phyloP scores from a whole-genome alignment of 2,329 filamentous ascomycete genomes.

The Cladophialophora yegresii region DNA sequence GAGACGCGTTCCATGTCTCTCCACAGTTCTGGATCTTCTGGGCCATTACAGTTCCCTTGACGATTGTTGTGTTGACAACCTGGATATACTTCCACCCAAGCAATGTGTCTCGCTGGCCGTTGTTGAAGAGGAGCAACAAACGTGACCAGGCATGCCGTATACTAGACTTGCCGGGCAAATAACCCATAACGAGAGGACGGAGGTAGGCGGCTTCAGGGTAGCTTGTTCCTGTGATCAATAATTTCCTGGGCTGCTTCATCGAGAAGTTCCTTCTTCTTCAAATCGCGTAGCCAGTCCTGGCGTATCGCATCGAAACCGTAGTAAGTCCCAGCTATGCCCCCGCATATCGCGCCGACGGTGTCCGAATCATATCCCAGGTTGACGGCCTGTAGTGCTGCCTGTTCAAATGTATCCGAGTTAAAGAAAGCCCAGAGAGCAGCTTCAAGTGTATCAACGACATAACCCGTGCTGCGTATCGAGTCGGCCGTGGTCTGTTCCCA shows the following conservation, averaged over 20 bases:
- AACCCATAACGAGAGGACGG: not conserved
- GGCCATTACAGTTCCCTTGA: constrained; percentile 31
- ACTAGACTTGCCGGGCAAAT: not conserved
- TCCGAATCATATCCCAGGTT: constrained; percentile 51
- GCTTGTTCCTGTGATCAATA: constrained; percentile 7
- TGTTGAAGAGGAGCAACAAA: constrained; percentile 8
- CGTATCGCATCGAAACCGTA: constrained; percentile 45
- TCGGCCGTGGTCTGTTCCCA: constrained; percentile 37
- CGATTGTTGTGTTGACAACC: constrained; percentile 24
- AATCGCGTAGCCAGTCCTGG: constrained; percentile 30
- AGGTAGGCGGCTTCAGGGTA: not conserved
- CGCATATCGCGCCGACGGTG: constrained; percentile 50
- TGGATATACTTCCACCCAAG: constrained; percentile 19
- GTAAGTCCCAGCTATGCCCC: constrained; percentile 47
- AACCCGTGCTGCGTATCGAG: constrained; percentile 44
- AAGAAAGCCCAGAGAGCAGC: constrained; percentile 50
- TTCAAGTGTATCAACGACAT: constrained; percentile 48
- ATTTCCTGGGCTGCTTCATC: constrained; percentile 26
- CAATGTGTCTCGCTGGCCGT: constrained; percentile 25
- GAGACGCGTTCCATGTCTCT: constrained; percentile 19
- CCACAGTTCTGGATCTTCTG: constrained; percentile 35
- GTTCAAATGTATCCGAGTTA: constrained; percentile 42
- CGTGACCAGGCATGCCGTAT: constrained; percentile 15
- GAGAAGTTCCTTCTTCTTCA: constrained; percentile 30
- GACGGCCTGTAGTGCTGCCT: constrained; percentile 46